Evolutionary conservation across 108 stramenopile genomes (phyloP), one percentile per base, ranked within the genome.

Genomic region (Fistulifera pelliculosa): DNA sequence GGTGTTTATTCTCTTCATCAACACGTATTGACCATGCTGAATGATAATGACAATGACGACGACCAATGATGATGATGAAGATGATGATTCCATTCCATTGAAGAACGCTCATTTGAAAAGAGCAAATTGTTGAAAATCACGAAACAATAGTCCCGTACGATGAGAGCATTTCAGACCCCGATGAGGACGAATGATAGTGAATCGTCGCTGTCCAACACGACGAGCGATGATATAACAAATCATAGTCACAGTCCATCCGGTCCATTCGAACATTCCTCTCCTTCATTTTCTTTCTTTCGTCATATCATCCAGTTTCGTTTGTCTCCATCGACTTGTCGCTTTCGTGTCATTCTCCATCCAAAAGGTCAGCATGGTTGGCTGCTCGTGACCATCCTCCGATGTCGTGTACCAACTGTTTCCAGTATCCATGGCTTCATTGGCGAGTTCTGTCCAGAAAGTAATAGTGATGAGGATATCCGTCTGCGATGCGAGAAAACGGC

Each of bases 351-450:
- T 8, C 6, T 35, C 8, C 31, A 35, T 35, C 31, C 31, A 35
- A 35, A 6, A 35, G 6, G 31, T 6, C 3, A 35, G 31, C 8
- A 35, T 8, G 3, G 31, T 35, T 28, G 23, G 44, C 11, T 45
- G 7, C 11, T 62, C 62, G 15, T 54, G 38, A 13, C 43, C 47
- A 38, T 52, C 54, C 17, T 17, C 43, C 1, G 52, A 49, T 1
- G 40, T 56, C 6, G 65, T 69, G 18, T 39, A 56, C 75, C 75
- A 81, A 31, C 73, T 76, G 28, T 45, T 50, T 28, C 55, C 11
- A 3, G 69, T 65, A 65, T 86, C 82, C 84, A 90, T 90, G 19
- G 89, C 89, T 52, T 75, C 75, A 53, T 90, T 90, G 26, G 85
- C 89, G 16, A 83, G 66, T 47, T 28, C 59, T 49, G 59, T 31